Evolutionary conservation across 768 basidiomycete genomes (phyloP).

Genomic region (Boletus barrowsii): DNA sequence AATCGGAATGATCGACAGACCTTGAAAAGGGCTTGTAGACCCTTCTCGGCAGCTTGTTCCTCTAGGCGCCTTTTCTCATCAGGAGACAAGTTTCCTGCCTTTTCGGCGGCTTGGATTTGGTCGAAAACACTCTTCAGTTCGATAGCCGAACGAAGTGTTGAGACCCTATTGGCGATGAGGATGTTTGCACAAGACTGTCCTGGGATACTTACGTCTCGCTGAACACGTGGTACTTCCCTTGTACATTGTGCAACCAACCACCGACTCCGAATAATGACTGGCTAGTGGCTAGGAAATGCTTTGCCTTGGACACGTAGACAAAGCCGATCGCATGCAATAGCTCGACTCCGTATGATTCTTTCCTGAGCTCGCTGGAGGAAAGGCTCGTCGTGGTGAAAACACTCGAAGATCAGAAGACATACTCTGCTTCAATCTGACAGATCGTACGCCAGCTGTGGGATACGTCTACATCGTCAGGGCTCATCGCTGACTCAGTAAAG

Average conservation of each 20-base stretch:
- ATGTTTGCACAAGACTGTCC: background rate
- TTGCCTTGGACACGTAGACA: constrained; percentile 78
- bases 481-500: constrained; percentile 79
- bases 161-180: constrained; percentile 52
- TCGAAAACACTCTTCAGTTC: constrained; percentile 90
- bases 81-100: constrained; percentile 70
- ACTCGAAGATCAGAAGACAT: constrained; percentile 29
- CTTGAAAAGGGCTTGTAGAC: constrained; percentile 88
- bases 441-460: constrained; percentile 72
- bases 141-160: constrained; percentile 80
- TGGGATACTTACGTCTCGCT: constrained; percentile 76
- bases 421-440: constrained; percentile 81
- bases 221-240: constrained; percentile 90
- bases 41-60: constrained; percentile 92
- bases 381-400: constrained; percentile 2
- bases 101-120: constrained; percentile 87
- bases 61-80: constrained; percentile 83
- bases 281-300: constrained; percentile 76
- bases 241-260: constrained; percentile 90
- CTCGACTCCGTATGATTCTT: constrained; percentile 85
- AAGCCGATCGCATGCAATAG: constrained; percentile 84
- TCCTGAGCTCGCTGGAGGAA: constrained; percentile 64
- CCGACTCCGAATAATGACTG: constrained; percentile 75
- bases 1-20: constrained; percentile 33
- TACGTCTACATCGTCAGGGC: constrained; percentile 67